phyloP scores from a whole-genome alignment of 2,329 filamentous ascomycete genomes.

The Leptographium flavum region DNA sequence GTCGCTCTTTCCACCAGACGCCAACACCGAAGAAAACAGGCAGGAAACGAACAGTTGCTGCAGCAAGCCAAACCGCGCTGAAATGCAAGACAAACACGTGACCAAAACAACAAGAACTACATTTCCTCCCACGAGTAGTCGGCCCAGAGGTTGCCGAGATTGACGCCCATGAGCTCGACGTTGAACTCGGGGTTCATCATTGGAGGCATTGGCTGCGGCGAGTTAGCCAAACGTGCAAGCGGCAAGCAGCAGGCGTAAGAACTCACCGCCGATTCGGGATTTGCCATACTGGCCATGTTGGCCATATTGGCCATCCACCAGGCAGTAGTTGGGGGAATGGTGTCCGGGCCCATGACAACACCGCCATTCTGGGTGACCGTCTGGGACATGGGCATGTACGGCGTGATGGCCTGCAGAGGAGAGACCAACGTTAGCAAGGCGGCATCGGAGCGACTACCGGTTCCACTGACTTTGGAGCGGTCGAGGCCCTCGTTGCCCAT shows the following conservation, averaged over 20 bases:
- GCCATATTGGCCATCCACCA: slow-evolving; percentile 16
- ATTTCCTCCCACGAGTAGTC: slow-evolving; percentile 14
- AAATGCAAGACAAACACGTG: too few species aligned
- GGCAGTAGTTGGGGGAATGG: slow-evolving; percentile 9
- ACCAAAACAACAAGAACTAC: too few species aligned
- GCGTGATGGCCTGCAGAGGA: slow-evolving; percentile 5
- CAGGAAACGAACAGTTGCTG: too few species aligned
- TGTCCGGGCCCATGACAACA: slow-evolving; percentile 1
- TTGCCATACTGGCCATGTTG: slow-evolving; percentile 10
- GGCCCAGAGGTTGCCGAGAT: slow-evolving; percentile 14
- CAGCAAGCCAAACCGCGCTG: too few species aligned
- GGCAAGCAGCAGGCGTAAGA: not conserved
- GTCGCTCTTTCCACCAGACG: not conserved
- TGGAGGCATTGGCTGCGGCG: slow-evolving; percentile 1
- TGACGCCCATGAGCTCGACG: slow-evolving; percentile 11
- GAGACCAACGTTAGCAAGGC: not conserved
- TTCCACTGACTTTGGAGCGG: slow-evolving; percentile 12
- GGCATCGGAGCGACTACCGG: not conserved
- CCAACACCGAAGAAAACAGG: not conserved
- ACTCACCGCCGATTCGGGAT: slow-evolving; percentile 7
- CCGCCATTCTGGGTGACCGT: slow-evolving; percentile 1
- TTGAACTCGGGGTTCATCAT: slow-evolving; percentile 12
- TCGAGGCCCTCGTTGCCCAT: slow-evolving; percentile 8
- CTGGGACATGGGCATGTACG: slow-evolving; percentile 10
- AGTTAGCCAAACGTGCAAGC: not conserved